Evolutionary conservation across 257 asterid species (phyloP), one percentile per base, ranked within the genome.

Genomic region (Apocynum venetum): DNA sequence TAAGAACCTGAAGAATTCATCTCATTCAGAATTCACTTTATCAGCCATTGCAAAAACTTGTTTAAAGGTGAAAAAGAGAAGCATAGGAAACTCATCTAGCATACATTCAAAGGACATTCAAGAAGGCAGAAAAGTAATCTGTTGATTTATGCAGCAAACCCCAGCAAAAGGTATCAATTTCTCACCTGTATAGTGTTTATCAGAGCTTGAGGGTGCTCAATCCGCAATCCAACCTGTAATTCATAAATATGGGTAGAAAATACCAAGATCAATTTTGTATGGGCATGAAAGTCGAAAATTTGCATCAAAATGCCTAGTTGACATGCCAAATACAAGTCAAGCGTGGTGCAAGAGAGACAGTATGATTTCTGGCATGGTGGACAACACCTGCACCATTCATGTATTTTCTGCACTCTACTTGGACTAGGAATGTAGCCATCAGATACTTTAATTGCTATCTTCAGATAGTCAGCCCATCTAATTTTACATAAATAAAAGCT

Each of bases 121-220:
- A 52, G 53, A 69, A 47, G 49, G 4, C 12, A 44, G 53, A 69
- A 10, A 43, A 44, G 38, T 64, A 46, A 76, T 10, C 19, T 41
- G 49, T 51, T 38, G 36, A 74, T 51, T 48, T n/a, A 20, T 14
- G 14, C 38, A 1, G 7, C 1, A 41, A 0, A 53, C 11, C 46
- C 25, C 49, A 2, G 40, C 17, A 4, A 40, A 44, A 52, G 35
- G 35, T 11, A 70, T 10, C 59, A 53, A 56, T 41, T 1, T 80
- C 83, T 2, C 70, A 95, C 98, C 97, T 95, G 98, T 77, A 95
- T 95, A 82, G 83, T 83, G 85, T 95, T 88, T 76, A 93, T 89
- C 88, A 95, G 75, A 83, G 89, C 92, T 81, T 93, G 99, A 78
- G 98, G 99, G 86, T 95, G 99, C 88, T 95, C 99, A 75, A 91